Evolutionary conservation across 768 basidiomycete species (phyloP).

Genomic region (Galerina marginata): DNA sequence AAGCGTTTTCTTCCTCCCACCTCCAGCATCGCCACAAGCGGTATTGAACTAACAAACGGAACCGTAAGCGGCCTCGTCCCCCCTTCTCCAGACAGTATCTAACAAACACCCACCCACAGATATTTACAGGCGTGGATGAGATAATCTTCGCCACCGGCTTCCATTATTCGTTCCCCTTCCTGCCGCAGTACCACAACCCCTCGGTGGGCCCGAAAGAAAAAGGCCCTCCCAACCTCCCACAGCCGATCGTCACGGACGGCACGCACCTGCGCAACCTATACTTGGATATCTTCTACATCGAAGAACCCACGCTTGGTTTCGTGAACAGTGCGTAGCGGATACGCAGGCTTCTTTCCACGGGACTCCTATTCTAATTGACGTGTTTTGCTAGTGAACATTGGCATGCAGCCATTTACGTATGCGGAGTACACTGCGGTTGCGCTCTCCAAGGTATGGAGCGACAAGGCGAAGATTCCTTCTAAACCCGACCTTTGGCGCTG

Average conservation of each 20-base stretch:
- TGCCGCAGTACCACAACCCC: conserved; percentile 43
- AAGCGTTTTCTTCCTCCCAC: conserved; percentile 36
- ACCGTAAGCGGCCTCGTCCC: conserved; percentile 28
- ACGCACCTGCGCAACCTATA: conserved; percentile 44
- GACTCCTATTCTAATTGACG: neutral
- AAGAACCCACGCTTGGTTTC: conserved; percentile 49
- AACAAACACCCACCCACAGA: conserved; percentile 12
- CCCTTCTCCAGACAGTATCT: neutral
- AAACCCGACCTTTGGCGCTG: conserved; percentile 36
- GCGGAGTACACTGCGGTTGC: conserved; percentile 41
- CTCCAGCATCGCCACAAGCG: conserved; percentile 26
- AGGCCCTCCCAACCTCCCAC: conserved; percentile 22
- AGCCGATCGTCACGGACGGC: conserved; percentile 47
- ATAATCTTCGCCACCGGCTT: conserved; percentile 47
- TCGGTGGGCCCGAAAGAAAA: conserved; percentile 28
- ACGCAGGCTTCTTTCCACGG: neutral
- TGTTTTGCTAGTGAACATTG: conserved; percentile 36
- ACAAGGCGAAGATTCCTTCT: conserved; percentile 39
- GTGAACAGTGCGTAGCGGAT: conserved; percentile 33
- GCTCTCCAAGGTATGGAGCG: conserved; percentile 42
- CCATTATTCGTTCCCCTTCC: conserved; percentile 49
- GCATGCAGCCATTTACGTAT: conserved; percentile 45
- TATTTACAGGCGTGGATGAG: conserved; percentile 39
- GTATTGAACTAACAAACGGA: conserved; percentile 44
- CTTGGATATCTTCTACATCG: conserved; percentile 47